Base-by-base conservation (phyloP, 2,329 filamentous ascomycete genomes). In the Aspergillus pseudoglaucus region DNA sequence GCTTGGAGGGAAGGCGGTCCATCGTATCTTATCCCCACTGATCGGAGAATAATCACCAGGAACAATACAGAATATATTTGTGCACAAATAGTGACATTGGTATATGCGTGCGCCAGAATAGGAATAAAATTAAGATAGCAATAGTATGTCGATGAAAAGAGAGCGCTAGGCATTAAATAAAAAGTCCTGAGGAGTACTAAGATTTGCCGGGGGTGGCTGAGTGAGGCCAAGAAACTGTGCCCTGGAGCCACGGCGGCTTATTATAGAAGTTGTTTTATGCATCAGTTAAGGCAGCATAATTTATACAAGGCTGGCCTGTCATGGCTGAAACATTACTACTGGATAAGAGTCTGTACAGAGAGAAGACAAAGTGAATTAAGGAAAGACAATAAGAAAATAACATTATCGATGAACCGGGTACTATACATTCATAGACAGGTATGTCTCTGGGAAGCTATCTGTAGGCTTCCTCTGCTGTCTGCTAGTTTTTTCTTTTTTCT, bases 1-100 rank as follows among this genome's bases (percentile, higher is more conserved):
- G 65, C 57, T 75, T 76, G 37, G 54, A 50, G 17, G 66, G 66
- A 46, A 68, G 55, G 39, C 57, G 57, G 47, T 58, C 59, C 62
- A 64, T 65, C 37, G 25, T 30, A 12, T 30, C 25, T 30, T 47
- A 20, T 41, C 40, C 17, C 20, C 40, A 42, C 27, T 5, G 40
- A 6, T 30, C 25, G 25, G 25, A 30, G 25, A 39, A 39, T 39
- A 20, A 39, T 39, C n/a, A 20, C 18, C n/a, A 39, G 35, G n/a
- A 15, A 39, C 35, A 39, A 39, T 39, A 10, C 25, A 30, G 25
- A 12, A 30, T 30, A 10, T 30, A 30, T 30, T 10, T 30, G 25
- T 30, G 25, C 25, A 30, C 25, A 12, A 30, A n/a, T 6, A 37
- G 14, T 37, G 33, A 37, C n/a, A 37, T n/a, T 17, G 17, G 33